Evolutionary conservation across 768 basidiomycete species (phyloP).

Genomic region (Paxillus involutus): DNA sequence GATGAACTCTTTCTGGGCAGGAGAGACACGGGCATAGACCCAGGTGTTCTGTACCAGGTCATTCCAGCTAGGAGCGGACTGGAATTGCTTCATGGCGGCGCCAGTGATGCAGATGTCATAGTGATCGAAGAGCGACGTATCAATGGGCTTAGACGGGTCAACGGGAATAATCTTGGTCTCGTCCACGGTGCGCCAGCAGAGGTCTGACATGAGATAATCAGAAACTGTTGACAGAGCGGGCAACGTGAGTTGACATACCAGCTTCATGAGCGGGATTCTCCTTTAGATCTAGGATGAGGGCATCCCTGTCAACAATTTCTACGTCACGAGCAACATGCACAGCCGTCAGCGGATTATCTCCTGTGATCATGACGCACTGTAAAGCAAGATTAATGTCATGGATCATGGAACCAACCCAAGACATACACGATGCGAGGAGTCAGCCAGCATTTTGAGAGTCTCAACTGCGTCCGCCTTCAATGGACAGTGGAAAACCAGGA

Average conservation of each 20-base stretch:
- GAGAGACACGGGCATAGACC: constrained; percentile 98
- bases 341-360: constrained; percentile 97
- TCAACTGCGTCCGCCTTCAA: constrained; percentile 92
- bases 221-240: neutral
- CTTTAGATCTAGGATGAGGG: constrained; percentile 85
- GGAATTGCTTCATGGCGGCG: constrained; percentile 87
- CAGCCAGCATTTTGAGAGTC: constrained; percentile 89
- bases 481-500: constrained; percentile 98
- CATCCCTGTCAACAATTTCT: constrained; percentile 95
- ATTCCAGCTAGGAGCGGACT: constrained; percentile 66
- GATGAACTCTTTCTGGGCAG: constrained; percentile 93
- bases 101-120: constrained; percentile 99
- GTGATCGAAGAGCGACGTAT: constrained; percentile 70
- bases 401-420: neutral
- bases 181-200: constrained; percentile 93
- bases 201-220: constrained; percentile 45
- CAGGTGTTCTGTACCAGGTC: constrained; percentile 91
- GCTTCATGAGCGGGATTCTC: constrained; percentile 73
- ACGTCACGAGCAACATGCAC: constrained; percentile 95
- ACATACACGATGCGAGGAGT: constrained; percentile 93
- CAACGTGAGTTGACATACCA: constrained; percentile 46
- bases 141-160: constrained; percentile 75
- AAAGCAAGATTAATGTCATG: neutral
- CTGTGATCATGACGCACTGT: constrained; percentile 99
- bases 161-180: constrained; percentile 88